Conservation (phyloP, 176 grass and related monocot species). For the Triticum dicoccoides region DNA sequence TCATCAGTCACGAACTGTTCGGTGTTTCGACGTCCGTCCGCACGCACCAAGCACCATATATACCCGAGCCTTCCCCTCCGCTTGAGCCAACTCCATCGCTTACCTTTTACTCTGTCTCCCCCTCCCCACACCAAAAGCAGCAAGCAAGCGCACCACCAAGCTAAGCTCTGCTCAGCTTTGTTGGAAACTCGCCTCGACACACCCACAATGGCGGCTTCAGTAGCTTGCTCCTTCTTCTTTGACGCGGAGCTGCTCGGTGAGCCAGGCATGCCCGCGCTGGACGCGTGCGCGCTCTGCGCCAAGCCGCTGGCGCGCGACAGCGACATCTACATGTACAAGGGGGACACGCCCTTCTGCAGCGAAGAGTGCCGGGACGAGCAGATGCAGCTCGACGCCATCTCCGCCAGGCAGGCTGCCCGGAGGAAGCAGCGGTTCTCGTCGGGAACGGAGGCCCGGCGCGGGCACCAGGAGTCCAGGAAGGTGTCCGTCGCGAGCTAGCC, state of each 20-base stretch:
- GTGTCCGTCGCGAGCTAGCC: constrained; percentile 18
- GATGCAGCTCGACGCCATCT: constrained; percentile 57
- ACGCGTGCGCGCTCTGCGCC: constrained; percentile 64
- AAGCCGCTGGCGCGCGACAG: constrained; percentile 44
- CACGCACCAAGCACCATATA: neutral
- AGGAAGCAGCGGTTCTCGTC: neutral
- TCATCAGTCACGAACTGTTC: too few species aligned
- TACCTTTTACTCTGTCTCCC: neutral
- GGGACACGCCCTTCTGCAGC: constrained; percentile 82
- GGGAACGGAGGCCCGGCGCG: neutral
- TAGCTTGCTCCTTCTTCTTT: constrained; percentile 45
- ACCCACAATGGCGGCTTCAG: neutral
- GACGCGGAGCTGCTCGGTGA: constrained; percentile 16
- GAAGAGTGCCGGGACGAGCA: constrained; percentile 67
- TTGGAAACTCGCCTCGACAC: neutral
- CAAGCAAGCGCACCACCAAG: neutral
- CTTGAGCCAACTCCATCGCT: neutral
- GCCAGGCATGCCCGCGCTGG: constrained; percentile 6
- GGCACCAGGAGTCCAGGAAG: constrained; percentile 11
- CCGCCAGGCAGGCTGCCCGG: neutral
- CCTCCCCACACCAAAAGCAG: neutral
- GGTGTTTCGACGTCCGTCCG: neutral
- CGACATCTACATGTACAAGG: constrained; percentile 80
- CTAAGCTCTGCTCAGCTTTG: neutral
- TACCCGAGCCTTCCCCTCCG: neutral